phyloP scores from a whole-genome alignment of 108 stramenopile species.

The Seminavis robusta region DNA sequence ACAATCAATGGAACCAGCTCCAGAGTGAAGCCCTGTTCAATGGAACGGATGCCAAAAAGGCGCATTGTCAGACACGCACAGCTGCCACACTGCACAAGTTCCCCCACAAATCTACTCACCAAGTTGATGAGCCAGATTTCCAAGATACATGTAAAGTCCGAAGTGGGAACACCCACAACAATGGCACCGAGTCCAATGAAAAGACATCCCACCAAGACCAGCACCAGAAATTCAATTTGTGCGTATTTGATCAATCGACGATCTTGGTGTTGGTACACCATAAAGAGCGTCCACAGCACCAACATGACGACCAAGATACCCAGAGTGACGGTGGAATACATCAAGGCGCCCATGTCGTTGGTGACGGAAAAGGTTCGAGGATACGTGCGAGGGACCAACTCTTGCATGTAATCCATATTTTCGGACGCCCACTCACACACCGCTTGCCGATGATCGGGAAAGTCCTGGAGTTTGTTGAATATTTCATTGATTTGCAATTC shows the following conservation, averaged over 20 bases:
- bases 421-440: constrained; percentile 25
- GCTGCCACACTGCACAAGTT: too few relatives aligned
- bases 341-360: background rate
- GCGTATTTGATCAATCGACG: constrained; percentile 2
- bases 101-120: too few relatives aligned
- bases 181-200: constrained; percentile 28
- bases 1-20: constrained; percentile 36
- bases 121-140: constrained; percentile 27
- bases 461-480: background rate
- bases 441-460: constrained; percentile 8
- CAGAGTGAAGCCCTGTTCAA: constrained; percentile 39
- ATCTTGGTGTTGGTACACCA: too few relatives aligned
- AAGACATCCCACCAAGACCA: constrained; percentile 27
- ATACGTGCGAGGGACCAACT: constrained; percentile 18
- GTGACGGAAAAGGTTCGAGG: constrained; percentile 7
- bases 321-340: background rate
- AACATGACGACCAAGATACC: constrained; percentile 1
- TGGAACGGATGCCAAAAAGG: too few relatives aligned
- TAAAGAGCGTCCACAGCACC: too few relatives aligned
- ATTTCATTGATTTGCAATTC: constrained; percentile 5
- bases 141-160: constrained; percentile 14
- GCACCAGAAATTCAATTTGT: constrained; percentile 22
- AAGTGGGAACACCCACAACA: constrained; percentile 11
- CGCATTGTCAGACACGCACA: too few relatives aligned
- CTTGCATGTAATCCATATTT: constrained; percentile 14